Evolutionary conservation across 306 rosid species (phyloP).

Genomic region (Rosa multiflora): DNA sequence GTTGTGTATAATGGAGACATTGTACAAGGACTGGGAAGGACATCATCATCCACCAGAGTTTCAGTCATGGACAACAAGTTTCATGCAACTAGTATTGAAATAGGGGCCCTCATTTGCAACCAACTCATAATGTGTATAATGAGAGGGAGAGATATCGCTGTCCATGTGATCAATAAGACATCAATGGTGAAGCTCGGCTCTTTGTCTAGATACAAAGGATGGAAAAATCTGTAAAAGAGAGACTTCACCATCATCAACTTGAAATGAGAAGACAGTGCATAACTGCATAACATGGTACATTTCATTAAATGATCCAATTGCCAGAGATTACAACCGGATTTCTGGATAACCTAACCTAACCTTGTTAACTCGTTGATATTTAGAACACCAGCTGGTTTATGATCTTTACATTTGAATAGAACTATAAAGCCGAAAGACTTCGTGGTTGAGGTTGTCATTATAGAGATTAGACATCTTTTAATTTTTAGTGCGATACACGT

Average conservation of each 20-base stretch:
- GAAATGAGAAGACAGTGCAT: background rate
- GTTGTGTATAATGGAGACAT: constrained; percentile 3
- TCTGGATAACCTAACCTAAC: background rate
- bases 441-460: background rate
- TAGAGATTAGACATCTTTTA: background rate
- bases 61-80: background rate
- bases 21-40: background rate
- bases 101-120: background rate
- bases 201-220: background rate
- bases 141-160: background rate
- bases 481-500: too few species aligned
- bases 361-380: background rate
- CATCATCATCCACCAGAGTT: background rate
- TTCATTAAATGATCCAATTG: background rate
- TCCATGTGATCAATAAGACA: background rate
- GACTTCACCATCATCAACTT: background rate
- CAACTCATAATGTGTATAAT: background rate
- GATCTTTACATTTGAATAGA: background rate
- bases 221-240: background rate
- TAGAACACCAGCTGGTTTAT: background rate
- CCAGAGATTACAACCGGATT: background rate
- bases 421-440: too few species aligned
- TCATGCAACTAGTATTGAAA: background rate
- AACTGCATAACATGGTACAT: background rate
- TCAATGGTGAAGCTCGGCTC: background rate